phyloP scores from a whole-genome alignment of 345 rosid genomes.

The Psidium guajava region DNA sequence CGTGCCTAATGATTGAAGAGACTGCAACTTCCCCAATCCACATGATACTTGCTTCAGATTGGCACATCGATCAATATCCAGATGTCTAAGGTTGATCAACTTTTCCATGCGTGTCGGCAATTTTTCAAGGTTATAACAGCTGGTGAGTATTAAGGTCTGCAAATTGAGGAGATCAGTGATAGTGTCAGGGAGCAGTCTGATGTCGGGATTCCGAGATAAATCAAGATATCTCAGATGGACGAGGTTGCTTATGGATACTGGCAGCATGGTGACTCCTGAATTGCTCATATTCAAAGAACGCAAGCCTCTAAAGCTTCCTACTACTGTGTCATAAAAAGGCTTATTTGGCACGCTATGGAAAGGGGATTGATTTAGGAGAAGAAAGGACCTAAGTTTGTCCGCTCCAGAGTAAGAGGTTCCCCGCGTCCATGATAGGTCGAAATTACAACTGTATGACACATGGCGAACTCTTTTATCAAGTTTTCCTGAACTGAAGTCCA shows the following conservation, averaged over 20 bases:
- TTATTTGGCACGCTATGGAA: neutral
- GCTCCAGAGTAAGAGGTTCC: neutral
- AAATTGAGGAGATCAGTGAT: neutral
- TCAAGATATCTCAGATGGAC: neutral
- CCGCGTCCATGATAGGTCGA: neutral
- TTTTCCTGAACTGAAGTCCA: neutral
- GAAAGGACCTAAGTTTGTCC: neutral
- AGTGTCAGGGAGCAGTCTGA: neutral
- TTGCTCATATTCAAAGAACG: neutral
- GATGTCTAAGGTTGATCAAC: neutral
- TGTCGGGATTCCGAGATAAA: neutral
- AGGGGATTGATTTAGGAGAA: neutral
- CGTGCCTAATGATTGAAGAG: neutral
- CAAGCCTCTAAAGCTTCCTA: neutral
- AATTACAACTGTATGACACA: neutral
- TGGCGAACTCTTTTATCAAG: slow-evolving; percentile 2
- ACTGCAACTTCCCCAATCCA: neutral
- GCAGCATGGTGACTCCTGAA: neutral
- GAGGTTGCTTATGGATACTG: neutral
- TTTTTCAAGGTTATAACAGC: neutral
- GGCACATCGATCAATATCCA: neutral
- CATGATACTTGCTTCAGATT: neutral
- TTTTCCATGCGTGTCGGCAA: neutral
- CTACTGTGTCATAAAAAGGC: neutral
- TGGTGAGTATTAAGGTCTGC: neutral